Conservation (phyloP, 1,284 basidiomycete genomes). For the Coniferiporia sulphurascens region DNA sequence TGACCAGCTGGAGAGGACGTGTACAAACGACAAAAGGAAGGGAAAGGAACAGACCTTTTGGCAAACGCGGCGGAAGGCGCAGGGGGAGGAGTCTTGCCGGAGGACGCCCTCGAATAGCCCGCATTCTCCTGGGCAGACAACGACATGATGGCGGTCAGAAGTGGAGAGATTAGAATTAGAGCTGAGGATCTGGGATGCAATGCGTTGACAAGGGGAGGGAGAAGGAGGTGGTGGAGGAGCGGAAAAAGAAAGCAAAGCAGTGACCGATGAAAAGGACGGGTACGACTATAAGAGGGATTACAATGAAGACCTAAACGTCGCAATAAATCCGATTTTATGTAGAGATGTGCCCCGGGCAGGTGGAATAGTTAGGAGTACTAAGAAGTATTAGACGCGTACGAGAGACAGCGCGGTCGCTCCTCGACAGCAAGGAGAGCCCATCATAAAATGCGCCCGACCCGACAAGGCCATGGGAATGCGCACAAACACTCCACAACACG, state of each 20-base stretch:
- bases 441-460: background rate
- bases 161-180: constrained; percentile 76
- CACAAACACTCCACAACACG: constrained; percentile 1
- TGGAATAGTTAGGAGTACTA: constrained; percentile 15
- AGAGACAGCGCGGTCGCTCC: constrained; percentile 2
- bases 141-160: constrained; percentile 74
- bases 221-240: background rate
- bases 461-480: constrained; percentile 10
- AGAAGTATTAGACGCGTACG: constrained; percentile 12
- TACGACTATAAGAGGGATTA: constrained; percentile 20
- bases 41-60: constrained; percentile 56
- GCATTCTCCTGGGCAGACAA: constrained; percentile 77
- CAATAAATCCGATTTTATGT: constrained; percentile 18
- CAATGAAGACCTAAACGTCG: constrained; percentile 16
- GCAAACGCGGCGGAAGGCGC: constrained; percentile 85
- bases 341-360: constrained; percentile 19
- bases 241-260: background rate
- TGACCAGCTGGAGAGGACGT: background rate
- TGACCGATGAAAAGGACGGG: constrained; percentile 9
- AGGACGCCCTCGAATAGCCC: constrained; percentile 71
- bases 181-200: constrained; percentile 40
- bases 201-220: constrained; percentile 14
- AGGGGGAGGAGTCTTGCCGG: constrained; percentile 84
- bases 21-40: constrained; percentile 8
- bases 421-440: background rate